A percentile compares a stretch with the other conserved stretches of the same genome.
Evolutionary conservation across 805 yeast species (phyloP).

Genomic region (Pichia cabralensis): DNA sequence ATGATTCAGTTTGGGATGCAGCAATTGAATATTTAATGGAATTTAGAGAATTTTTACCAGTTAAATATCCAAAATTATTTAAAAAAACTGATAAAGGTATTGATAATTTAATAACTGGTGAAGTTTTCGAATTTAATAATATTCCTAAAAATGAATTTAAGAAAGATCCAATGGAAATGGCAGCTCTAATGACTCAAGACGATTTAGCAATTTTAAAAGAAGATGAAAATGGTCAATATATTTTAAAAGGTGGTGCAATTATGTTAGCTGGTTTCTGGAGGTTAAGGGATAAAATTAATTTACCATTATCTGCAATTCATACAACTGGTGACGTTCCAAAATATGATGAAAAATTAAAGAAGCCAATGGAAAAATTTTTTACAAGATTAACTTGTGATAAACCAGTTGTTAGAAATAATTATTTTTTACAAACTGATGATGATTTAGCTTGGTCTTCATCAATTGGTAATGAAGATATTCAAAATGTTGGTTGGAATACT

Average conservation of each 20-base stretch:
- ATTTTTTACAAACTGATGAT: conserved; percentile 55
- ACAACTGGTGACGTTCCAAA: conserved; percentile 62
- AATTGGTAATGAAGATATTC: conserved; percentile 46
- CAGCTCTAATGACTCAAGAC: conserved; percentile 51
- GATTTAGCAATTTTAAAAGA: conserved; percentile 63
- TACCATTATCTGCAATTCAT: conserved; percentile 49
- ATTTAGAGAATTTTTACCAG: conserved; percentile 42
- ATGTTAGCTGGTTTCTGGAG: conserved; percentile 65
- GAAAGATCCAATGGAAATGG: conserved; percentile 50
- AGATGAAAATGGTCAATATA: conserved; percentile 44
- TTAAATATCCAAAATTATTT: conserved; percentile 49
- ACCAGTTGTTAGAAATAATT: conserved; percentile 59
- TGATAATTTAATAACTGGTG: conserved; percentile 44
- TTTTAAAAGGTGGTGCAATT: conserved; percentile 51
- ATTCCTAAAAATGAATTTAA: conserved; percentile 23
- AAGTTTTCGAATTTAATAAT: conserved; percentile 30
- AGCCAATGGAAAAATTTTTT: conserved; percentile 61
- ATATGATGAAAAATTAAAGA: conserved; percentile 44
- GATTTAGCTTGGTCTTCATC: conserved; percentile 55
- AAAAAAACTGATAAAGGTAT: conserved; percentile 35
- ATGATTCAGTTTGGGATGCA: conserved; percentile 40
- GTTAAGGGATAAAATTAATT: conserved; percentile 46
- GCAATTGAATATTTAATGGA: conserved; percentile 48
- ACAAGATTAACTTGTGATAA: conserved; percentile 44
- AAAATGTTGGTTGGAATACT: conserved; percentile 55